Evolutionary conservation across 1,284 basidiomycete genomes (phyloP), one percentile per base, ranked within the genome.

Genomic region (Cutaneotrichosporon sp.): DNA sequence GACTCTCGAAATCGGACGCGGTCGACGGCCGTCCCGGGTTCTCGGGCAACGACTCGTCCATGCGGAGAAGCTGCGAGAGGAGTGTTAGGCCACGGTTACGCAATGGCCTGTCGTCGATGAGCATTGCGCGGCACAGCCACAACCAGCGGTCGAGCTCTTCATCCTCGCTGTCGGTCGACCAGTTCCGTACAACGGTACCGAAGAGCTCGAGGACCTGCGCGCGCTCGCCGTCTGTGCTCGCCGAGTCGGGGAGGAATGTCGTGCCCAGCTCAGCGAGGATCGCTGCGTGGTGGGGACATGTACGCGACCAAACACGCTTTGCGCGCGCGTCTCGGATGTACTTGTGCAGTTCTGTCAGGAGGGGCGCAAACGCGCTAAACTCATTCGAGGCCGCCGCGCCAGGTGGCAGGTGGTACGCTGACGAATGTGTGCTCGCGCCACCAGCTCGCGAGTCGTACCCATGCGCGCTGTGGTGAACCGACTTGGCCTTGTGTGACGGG

Each of bases 131-230:
- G 46, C 64, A 69, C 3, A 73, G 61, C 67, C 67, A 73, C 18
- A 69, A 45, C 71, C 69, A 73, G 8, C 71, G 46, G 20, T 62
- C 63, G 1, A 73, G 53, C 52, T 72, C 68, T 49, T 72, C 72
- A 41, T 70, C 69, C 3, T 65, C 58, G 34, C 53, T 67, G 35
- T 72, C 71, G 0, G 64, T 55, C 2, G 65, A 55, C 71, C 71
- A 73, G 40, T 64, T 66, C 17, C 61, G 61, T 1, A 73, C 67
- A 0, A 73, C 56, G 0, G 64, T 62, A 1, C 66, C 68, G 44
- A 73, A 73, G 18, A 73, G 64, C 47, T 73, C 69, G 5, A 73
- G 57, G 2, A 66, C 69, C 46, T 72, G 69, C 37, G 67, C 65
- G 22, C 66, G 43, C 26, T 72, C 69, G 7, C 67, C 68, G 18